These are phyloP conservation scores for Scenedesmus sp. DNA, from an alignment of 163 green algal species.

Conservation along the genomic window DNA sequence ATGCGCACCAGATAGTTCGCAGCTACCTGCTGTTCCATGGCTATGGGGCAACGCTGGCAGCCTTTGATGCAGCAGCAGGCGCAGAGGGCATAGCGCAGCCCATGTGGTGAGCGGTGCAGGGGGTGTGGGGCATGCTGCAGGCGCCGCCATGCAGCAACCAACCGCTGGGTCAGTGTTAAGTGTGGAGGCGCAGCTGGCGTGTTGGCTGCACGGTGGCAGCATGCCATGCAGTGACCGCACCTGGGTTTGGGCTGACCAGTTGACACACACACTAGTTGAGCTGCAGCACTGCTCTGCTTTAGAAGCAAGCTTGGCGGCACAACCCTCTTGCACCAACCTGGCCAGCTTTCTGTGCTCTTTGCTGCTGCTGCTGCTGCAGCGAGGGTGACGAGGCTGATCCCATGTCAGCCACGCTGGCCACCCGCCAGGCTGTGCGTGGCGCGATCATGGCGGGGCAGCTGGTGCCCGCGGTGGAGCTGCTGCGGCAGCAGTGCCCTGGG, in stretches of 20 bases:
- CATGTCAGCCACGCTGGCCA: slow-evolving; percentile 51
- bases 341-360: background rate
- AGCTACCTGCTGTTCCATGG: slow-evolving; percentile 85
- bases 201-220: no score
- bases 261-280: no score
- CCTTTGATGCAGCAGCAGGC: slow-evolving; percentile 75
- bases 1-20: slow-evolving; percentile 76
- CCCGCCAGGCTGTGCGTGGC: slow-evolving; percentile 61
- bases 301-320: no score
- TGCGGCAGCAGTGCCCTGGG: slow-evolving; percentile 59
- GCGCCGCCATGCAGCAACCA: background rate
- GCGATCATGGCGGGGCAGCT: slow-evolving; percentile 64
- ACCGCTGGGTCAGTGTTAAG: background rate
- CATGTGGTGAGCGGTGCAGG: slow-evolving; percentile 23
- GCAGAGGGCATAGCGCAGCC: slow-evolving; percentile 44
- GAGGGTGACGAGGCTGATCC: slow-evolving; percentile 18
- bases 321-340: no score
- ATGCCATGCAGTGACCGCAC: no score
- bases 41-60: slow-evolving; percentile 77
- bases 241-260: no score
- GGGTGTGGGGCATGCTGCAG: background rate
- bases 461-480: slow-evolving; percentile 57
- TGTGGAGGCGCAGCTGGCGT: no score
- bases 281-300: no score
- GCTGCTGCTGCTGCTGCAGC: slow-evolving; percentile 15